phyloP scores from a whole-genome alignment of 2,329 filamentous ascomycete species.

The Pseudomassariella vexata region DNA sequence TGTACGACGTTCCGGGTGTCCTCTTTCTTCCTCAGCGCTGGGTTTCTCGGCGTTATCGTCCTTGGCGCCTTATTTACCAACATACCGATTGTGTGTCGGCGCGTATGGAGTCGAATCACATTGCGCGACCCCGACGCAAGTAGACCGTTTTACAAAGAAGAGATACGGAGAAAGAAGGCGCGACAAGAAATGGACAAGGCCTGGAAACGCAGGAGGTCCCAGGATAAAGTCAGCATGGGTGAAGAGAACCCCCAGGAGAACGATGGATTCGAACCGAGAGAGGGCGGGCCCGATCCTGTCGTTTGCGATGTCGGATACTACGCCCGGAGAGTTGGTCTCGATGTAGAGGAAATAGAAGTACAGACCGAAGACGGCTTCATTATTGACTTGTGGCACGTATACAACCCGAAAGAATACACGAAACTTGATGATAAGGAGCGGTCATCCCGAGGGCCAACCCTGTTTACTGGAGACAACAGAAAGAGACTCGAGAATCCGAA shows the following conservation, averaged over 20 bases:
- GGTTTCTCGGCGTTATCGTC: conserved; percentile 72
- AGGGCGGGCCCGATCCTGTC: conserved; percentile 75
- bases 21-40: conserved; percentile 71
- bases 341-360: conserved; percentile 76
- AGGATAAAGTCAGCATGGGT: conserved; percentile 32
- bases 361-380: conserved; percentile 94
- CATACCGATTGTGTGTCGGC: conserved; percentile 45
- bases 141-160: conserved; percentile 70
- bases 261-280: conserved; percentile 64
- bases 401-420: conserved; percentile 70
- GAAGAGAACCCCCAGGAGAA: conserved; percentile 31
- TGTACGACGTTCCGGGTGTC: conserved; percentile 59
- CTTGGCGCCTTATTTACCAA: conserved; percentile 66
- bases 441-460: conserved; percentile 50
- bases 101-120: conserved; percentile 47
- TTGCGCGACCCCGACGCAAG: conserved; percentile 53
- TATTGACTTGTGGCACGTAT: conserved; percentile 83
- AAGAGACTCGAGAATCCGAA: conserved; percentile 29
- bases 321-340: conserved; percentile 78
- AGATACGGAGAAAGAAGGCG: conserved; percentile 49
- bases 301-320: conserved; percentile 80
- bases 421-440: conserved; percentile 43
- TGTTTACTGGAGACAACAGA: conserved; percentile 46
- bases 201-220: conserved; percentile 51
- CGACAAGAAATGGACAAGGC: conserved; percentile 52